Evolutionary conservation across 2,329 filamentous ascomycete species (phyloP).

Genomic region (Diaporthe australafricana): DNA sequence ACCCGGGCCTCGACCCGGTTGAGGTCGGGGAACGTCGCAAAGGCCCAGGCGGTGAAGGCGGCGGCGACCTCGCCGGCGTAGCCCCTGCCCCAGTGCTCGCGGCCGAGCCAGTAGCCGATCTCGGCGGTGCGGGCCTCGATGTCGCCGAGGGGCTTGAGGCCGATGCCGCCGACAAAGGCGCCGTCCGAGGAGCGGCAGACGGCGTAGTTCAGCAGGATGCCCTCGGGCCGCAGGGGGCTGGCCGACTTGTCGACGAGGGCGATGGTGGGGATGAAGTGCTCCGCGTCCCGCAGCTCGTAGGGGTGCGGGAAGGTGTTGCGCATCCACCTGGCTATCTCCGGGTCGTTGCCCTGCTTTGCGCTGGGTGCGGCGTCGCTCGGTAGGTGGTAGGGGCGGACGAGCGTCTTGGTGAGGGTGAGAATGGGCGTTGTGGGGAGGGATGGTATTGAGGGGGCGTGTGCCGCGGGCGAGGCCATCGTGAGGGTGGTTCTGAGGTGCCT

Average conservation of each 20-base stretch:
- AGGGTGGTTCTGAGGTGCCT: not conserved
- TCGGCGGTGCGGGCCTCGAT: constrained; percentile 57
- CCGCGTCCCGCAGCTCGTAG: constrained; percentile 55
- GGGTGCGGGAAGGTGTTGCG: constrained; percentile 59
- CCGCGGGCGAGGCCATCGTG: constrained; percentile 26
- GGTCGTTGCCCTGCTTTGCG: constrained; percentile 51
- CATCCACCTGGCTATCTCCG: constrained; percentile 52
- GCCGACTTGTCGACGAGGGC: constrained; percentile 33
- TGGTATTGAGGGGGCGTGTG: constrained; percentile 13
- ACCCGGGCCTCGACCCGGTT: constrained; percentile 55
- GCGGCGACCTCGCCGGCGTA: constrained; percentile 54
- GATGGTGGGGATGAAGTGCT: constrained; percentile 49
- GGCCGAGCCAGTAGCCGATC: constrained; percentile 62
- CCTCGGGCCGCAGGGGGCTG: constrained; percentile 46
- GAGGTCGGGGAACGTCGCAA: constrained; percentile 54
- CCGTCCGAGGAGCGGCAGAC: constrained; percentile 48
- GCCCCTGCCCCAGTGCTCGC: constrained; percentile 58
- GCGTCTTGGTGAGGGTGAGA: constrained; percentile 45
- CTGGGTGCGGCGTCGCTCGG: constrained; percentile 52
- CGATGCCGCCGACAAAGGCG: constrained; percentile 54
- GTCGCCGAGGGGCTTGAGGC: constrained; percentile 50
- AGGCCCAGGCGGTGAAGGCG: constrained; percentile 57
- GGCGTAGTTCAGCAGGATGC: constrained; percentile 47
- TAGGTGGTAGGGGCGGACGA: constrained; percentile 54
- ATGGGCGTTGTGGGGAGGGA: constrained; percentile 39